phyloP scores from a whole-genome alignment of 2,329 filamentous ascomycete genomes.

The Furcasterigmium sp. region DNA sequence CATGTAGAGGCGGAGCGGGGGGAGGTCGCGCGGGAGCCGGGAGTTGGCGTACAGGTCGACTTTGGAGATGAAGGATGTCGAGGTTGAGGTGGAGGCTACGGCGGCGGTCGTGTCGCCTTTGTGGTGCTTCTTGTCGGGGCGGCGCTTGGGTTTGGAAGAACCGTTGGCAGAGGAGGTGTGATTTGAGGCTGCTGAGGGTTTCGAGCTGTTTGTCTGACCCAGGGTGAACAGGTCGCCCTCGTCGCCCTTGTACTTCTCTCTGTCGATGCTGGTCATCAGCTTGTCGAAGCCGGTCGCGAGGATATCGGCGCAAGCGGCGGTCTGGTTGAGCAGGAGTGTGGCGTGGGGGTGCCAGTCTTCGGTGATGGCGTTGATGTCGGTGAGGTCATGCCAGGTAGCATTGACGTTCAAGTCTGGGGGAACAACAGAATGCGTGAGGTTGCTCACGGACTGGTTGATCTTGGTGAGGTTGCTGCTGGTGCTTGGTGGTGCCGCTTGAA shows the following conservation, averaged over 20 bases:
- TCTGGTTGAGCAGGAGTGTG: constrained; percentile 39
- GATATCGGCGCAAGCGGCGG: constrained; percentile 48
- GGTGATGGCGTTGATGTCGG: neutral
- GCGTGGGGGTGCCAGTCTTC: constrained; percentile 18
- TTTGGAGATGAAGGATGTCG: constrained; percentile 58
- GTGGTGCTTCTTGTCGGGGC: neutral
- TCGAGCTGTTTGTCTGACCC: neutral
- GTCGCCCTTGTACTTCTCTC: constrained; percentile 46
- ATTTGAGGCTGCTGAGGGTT: neutral
- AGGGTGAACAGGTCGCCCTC: constrained; percentile 46
- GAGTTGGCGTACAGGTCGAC: constrained; percentile 77
- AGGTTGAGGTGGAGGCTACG: neutral
- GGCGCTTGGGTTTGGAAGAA: constrained; percentile 5
- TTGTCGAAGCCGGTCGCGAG: constrained; percentile 60
- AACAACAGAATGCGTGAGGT: constrained; percentile 32
- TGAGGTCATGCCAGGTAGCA: neutral
- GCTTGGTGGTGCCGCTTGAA: neutral
- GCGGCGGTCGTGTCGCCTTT: constrained; percentile 3
- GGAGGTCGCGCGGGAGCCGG: constrained; percentile 61
- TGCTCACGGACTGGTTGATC: constrained; percentile 21
- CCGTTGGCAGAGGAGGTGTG: neutral
- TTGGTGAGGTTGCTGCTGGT: neutral
- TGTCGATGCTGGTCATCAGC: constrained; percentile 68
- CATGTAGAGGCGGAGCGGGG: constrained; percentile 65
- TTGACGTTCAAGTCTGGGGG: constrained; percentile 22